These are phyloP conservation scores for Zygosaccharomyces rouxii DNA, from an alignment of 805 yeast species.

Conservation along the genomic window DNA sequence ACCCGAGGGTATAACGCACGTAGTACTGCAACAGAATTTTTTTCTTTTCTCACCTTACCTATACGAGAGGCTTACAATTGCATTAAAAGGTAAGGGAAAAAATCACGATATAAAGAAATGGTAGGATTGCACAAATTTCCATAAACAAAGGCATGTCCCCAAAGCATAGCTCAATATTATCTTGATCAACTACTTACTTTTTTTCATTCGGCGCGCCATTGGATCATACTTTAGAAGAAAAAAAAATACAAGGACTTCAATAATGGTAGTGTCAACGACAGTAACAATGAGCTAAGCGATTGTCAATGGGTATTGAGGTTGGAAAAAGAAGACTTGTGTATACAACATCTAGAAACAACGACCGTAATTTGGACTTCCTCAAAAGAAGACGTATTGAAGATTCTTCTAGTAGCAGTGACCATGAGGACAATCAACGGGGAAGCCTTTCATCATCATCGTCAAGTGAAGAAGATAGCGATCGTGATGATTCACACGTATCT, in stretches of 20 bases:
- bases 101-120: not conserved
- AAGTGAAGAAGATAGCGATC: not conserved
- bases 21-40: not conserved
- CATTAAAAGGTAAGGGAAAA: not conserved
- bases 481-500: not conserved
- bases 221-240: not conserved
- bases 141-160: no score
- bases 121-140: no score
- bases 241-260: not conserved
- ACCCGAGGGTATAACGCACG: not conserved
- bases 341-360: constrained; percentile 5
- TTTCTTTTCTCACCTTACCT: not conserved
- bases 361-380: constrained; percentile 6
- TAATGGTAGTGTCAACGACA: not conserved
- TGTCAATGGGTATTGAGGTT: not conserved
- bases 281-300: not conserved
- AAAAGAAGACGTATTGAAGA: constrained; percentile 9
- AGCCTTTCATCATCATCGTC: no score
- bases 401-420: constrained; percentile 2
- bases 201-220: constrained; percentile 1
- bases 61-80: not conserved
- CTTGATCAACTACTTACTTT: not conserved
- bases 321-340: constrained; percentile 10
- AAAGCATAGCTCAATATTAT: no score
- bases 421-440: not conserved